Base-by-base conservation (phyloP, 306 rosid species). In the Chamaecrista fasciculata region DNA sequence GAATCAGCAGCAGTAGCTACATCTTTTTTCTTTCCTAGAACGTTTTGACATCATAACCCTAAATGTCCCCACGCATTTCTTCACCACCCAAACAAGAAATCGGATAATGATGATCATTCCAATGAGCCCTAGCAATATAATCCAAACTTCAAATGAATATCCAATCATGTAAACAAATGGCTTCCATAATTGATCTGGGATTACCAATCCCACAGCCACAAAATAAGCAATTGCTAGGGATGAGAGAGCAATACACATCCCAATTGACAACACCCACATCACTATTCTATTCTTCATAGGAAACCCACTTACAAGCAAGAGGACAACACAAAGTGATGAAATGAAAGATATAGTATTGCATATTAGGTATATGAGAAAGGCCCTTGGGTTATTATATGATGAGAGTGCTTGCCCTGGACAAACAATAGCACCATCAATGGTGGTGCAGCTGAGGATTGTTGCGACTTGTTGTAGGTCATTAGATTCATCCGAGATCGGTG, bases 371-470 rank as follows among this genome's bases (percentile, higher is more conserved):
- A 0, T 15, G 0, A 1, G 6, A 31, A 59, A 9, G 0, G 0
- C 1, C 0, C 0, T 0, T 2, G 2, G 20, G 20, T 0, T 4
- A 7, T 0, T 5, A 7, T 9, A 9, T 18, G 24, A 14, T 0
- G 6, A 0, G 9, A 31, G 0, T 29, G 65, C 65, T 33, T 59
- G 8, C 10, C 65, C 46, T 0, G 65, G 65, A 19, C 44, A 58
- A 31, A 0, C 7, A 0, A 0, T 9, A 31, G 6, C 2, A n/a
- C n/a, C 11, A 6, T 3, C 2, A 14, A 26, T 10, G 10, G 0
- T 26, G 11, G 19, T 24, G 18, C 61, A 55, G 3, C 6, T 1
- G 20, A 55, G 61, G 62, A n/a, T n/a, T n/a, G n/a, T n/a, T n/a
- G n/a, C n/a, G n/a, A n/a, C n/a, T n/a, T n/a, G n/a, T n/a, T n/a